phyloP scores from a whole-genome alignment of 805 yeast genomes.

The Priceomyces medius region DNA sequence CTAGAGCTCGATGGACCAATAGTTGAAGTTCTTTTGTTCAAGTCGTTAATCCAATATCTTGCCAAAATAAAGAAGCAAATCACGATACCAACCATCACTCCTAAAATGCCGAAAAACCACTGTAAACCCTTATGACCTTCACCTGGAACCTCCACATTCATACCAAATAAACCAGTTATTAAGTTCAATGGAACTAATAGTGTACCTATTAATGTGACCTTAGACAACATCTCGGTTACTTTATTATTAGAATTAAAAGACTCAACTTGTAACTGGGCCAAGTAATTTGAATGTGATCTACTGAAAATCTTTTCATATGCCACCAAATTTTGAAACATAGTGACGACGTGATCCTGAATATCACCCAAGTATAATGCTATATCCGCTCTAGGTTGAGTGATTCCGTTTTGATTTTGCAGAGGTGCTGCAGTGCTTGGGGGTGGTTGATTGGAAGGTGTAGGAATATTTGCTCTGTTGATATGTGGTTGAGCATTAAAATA shows the following conservation, averaged over 20 bases:
- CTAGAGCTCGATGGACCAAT: conserved; percentile 12
- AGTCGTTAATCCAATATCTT: conserved; percentile 19
- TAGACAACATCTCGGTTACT: conserved; percentile 83
- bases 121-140: conserved; percentile 27
- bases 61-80: conserved; percentile 15
- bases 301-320: conserved; percentile 93
- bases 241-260: conserved; percentile 82
- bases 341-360: conserved; percentile 94
- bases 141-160: conserved; percentile 92
- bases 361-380: conserved; percentile 91
- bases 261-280: conserved; percentile 93
- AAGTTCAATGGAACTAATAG: conserved; percentile 85
- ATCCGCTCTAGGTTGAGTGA: conserved; percentile 74
- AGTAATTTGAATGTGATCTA: conserved; percentile 85
- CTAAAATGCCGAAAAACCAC: conserved; percentile 34
- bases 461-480: conserved; percentile 1
- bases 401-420: conserved; percentile 10
- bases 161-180: conserved; percentile 90
- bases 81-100: conserved; percentile 25
- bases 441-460: conserved; percentile 36
- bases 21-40: conserved; percentile 12
- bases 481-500: conserved; percentile 4
- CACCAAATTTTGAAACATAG: conserved; percentile 88
- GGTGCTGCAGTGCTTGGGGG: conserved; percentile 18
- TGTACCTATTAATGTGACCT: conserved; percentile 88